Conservation (phyloP, 1,284 basidiomycete species). For the Fomitopsis palustris region DNA sequence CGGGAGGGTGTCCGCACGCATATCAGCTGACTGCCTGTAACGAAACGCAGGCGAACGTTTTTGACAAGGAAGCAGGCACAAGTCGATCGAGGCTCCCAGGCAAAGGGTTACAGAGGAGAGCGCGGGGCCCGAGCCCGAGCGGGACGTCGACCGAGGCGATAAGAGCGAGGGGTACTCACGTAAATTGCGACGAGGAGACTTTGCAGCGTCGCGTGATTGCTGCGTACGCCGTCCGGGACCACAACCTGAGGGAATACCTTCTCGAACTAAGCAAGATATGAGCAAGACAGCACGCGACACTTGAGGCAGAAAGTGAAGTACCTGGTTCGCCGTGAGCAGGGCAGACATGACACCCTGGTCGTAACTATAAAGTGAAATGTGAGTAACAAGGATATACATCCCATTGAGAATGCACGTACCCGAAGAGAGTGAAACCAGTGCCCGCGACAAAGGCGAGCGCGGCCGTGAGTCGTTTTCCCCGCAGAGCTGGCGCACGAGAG, state of each 20-base stretch:
- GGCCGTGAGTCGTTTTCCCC: constrained; percentile 40
- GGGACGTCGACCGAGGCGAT: background rate
- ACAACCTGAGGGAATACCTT: constrained; percentile 47
- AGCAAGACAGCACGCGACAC: background rate
- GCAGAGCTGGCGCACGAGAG: constrained; percentile 30
- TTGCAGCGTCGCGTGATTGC: constrained; percentile 49
- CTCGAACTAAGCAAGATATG: constrained; percentile 37
- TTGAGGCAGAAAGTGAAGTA: constrained; percentile 10
- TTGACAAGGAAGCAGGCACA: background rate
- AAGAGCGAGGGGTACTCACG: constrained; percentile 28
- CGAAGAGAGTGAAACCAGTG: constrained; percentile 57
- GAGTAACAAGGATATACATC: background rate
- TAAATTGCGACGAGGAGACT: constrained; percentile 55
- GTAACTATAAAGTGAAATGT: constrained; percentile 36
- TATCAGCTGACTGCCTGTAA: constrained; percentile 6
- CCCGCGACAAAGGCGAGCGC: constrained; percentile 50
- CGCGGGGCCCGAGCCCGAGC: background rate
- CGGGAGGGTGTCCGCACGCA: background rate
- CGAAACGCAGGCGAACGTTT: background rate
- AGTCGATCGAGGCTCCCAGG: background rate
- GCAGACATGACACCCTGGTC: constrained; percentile 68
- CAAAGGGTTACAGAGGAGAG: background rate
- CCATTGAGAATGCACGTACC: constrained; percentile 29
- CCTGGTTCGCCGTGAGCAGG: constrained; percentile 48
- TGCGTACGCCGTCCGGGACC: constrained; percentile 28